These are phyloP conservation scores for Termitomyces heimii DNA, from an alignment of 768 basidiomycete species.

Conservation along the genomic window DNA sequence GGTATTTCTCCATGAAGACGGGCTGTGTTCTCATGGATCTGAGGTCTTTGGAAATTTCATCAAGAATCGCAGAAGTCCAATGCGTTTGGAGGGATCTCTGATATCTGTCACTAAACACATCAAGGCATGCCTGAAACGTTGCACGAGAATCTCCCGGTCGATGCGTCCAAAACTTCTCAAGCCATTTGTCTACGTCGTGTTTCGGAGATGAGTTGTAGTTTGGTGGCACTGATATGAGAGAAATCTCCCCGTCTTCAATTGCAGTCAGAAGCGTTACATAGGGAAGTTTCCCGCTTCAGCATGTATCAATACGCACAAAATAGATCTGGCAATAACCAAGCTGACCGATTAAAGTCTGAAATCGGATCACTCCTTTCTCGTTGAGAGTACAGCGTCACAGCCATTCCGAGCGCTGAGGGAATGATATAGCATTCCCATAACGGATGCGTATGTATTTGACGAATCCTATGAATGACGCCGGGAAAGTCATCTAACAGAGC, in stretches of 20 bases:
- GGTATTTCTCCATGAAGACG: slow-evolving; percentile 49
- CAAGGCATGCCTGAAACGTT: slow-evolving; percentile 38
- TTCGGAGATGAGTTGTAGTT: slow-evolving; percentile 15
- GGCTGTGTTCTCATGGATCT: slow-evolving; percentile 55
- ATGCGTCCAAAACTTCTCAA: slow-evolving; percentile 24
- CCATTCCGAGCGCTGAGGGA: slow-evolving; percentile 58
- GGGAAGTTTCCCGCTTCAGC: slow-evolving; percentile 32
- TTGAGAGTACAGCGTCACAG: slow-evolving; percentile 31
- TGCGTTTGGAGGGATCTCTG: slow-evolving; percentile 26
- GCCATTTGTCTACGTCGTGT: slow-evolving; percentile 29
- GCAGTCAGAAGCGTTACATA: slow-evolving; percentile 34
- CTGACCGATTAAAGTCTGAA: slow-evolving; percentile 33
- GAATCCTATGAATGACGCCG: slow-evolving; percentile 42
- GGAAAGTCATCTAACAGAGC: slow-evolving; percentile 50
- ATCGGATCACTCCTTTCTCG: slow-evolving; percentile 32
- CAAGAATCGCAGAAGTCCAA: slow-evolving; percentile 33
- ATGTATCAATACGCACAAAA: not conserved
- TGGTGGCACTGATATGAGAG: slow-evolving; percentile 45
- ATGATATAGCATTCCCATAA: slow-evolving; percentile 65
- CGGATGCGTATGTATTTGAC: slow-evolving; percentile 51
- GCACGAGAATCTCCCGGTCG: slow-evolving; percentile 27
- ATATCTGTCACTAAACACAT: slow-evolving; percentile 31
- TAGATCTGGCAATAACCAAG: not conserved
- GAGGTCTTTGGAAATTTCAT: slow-evolving; percentile 44
- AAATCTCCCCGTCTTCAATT: slow-evolving; percentile 52